Conservation (phyloP, 1,284 basidiomycete genomes). For the Austroboletus olivaceoglutinosus region DNA sequence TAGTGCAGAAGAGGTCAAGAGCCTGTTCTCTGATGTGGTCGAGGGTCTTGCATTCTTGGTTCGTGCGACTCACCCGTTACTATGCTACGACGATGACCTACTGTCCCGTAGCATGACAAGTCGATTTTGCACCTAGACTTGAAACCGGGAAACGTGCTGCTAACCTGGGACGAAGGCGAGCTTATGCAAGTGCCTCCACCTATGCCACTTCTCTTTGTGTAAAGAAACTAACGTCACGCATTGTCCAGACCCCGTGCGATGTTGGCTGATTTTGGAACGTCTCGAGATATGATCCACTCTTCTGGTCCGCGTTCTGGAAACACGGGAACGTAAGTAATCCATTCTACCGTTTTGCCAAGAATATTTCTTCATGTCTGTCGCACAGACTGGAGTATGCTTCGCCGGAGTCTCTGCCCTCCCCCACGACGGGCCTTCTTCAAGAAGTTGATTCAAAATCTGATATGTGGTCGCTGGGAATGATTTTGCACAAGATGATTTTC, state of each 20-base stretch:
- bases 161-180: conserved; percentile 90
- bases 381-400: conserved; percentile 75
- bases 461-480: conserved; percentile 90
- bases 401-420: conserved; percentile 80
- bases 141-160: conserved; percentile 89
- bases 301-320: conserved; percentile 76
- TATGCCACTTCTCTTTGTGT: conserved; percentile 3
- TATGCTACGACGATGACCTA: conserved; percentile 4
- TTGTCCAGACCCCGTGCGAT: conserved; percentile 70
- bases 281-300: conserved; percentile 79
- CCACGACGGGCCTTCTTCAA: conserved; percentile 60
- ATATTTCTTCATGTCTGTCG: conserved; percentile 6
- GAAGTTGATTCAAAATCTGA: conserved; percentile 87
- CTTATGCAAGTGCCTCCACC: conserved; percentile 55
- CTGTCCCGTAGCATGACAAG: conserved; percentile 62
- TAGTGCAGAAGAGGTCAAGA: conserved; percentile 76
- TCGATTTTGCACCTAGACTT: conserved; percentile 89
- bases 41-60: conserved; percentile 81
- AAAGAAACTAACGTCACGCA: not conserved
- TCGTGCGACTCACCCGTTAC: conserved; percentile 26
- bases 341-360: not conserved
- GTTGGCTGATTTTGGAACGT: conserved; percentile 94
- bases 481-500: conserved; percentile 88
- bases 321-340: conserved; percentile 82
- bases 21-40: conserved; percentile 75